Conservation (phyloP, 75 land plant species). For the Sequoia sempervirens region DNA sequence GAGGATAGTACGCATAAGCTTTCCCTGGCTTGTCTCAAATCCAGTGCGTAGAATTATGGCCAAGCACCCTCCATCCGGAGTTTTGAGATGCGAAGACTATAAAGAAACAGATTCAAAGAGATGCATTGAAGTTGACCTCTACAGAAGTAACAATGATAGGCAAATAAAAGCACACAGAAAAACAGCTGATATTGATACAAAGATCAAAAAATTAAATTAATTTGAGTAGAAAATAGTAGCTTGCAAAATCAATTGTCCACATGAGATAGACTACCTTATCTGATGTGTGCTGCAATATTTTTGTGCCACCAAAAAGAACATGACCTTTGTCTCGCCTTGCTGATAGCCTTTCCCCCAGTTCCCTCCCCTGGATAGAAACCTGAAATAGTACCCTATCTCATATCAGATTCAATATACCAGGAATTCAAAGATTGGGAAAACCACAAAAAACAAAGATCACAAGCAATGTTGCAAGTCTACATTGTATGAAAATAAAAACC, state of each 20-base stretch:
- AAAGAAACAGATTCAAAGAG: neutral
- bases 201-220: neutral
- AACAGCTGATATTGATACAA: neutral
- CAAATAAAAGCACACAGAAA: constrained; percentile 1
- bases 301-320: constrained; percentile 96
- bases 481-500: neutral
- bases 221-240: neutral
- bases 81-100: constrained; percentile 54
- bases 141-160: constrained; percentile 1
- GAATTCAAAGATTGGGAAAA: neutral
- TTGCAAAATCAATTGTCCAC: neutral
- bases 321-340: constrained; percentile 79
- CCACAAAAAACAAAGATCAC: neutral
- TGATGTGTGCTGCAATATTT: constrained; percentile 90
- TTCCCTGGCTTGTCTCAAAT: constrained; percentile 98
- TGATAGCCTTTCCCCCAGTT: constrained; percentile 70
- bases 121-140: neutral
- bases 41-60: constrained; percentile 94
- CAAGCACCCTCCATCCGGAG: constrained; percentile 97
- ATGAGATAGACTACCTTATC: constrained; percentile 62
- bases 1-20: constrained; percentile 93
- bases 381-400: constrained; percentile 17
- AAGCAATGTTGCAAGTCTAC: neutral
- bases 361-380: constrained; percentile 73
- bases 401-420: neutral